Evolutionary conservation across 495 filamentous ascomycete species (phyloP), one percentile per base, ranked within the genome.

Genomic region (Patellaria atrata): DNA sequence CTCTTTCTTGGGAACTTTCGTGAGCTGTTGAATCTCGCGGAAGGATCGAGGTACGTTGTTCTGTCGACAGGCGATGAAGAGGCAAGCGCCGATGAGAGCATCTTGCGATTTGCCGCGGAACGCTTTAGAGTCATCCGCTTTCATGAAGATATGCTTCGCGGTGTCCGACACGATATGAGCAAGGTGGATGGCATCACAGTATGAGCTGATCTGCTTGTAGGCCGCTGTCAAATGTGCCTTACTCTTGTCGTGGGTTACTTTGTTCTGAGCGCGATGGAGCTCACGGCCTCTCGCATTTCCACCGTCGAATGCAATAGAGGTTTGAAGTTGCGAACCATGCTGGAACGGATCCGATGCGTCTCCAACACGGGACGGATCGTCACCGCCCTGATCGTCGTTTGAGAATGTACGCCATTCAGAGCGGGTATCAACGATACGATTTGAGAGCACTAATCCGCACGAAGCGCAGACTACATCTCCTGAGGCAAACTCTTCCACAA

Each of bases 361-460:
- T 58, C 89, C 89, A 45, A 97, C 89, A 83, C 89, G 89, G 33
- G 82, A 91, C 1, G 89, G 89, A 53, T 97, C 89, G 44, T 94
- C 89, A 53, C 79, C 83, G 35, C 70, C 71, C 55, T 92, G 82
- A 49, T 97, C 91, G 48, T 97, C 89, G 59, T 94, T 94, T 39
- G 82, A 79, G 58, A 97, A 97, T 5, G 91, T 97, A 48, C 89
- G 82, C 89, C 89, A 97, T 62, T 97, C 89, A 32, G 84, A 93
- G 32, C 91, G 77, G 40, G 83, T 84, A 48, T 96, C 89, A 35
- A 97, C 82, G 47, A 89, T 81, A 40, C 84, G 78, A 52, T 87
- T 81, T 32, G 77, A 77, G 22, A 96, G 65, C 9, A 97, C 89
- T n/a, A 94, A 58, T 15, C 89, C 89, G 47, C 89, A 97, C 14